Evolutionary conservation across 768 basidiomycete species (phyloP).

Genomic region (Austroboletus eburneus): DNA sequence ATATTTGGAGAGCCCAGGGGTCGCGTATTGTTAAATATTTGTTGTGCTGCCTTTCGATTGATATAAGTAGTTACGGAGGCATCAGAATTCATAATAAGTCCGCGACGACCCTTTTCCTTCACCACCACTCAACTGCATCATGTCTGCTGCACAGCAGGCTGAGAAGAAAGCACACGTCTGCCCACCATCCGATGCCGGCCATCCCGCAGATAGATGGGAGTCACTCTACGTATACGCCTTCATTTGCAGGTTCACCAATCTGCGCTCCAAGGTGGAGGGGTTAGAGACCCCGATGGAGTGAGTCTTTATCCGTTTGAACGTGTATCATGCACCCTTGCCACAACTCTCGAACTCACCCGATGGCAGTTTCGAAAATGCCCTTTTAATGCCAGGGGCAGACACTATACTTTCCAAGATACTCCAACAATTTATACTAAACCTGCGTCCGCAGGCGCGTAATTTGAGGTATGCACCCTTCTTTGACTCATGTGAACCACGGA

Average conservation of each 20-base stretch:
- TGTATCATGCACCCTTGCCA: slow-evolving; percentile 18
- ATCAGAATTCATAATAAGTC: slow-evolving; percentile 29
- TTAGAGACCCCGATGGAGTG: slow-evolving; percentile 82
- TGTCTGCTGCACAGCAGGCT: slow-evolving; percentile 33
- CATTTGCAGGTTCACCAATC: slow-evolving; percentile 75
- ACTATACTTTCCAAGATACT: slow-evolving; percentile 70
- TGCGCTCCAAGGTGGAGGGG: slow-evolving; percentile 73
- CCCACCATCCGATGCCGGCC: slow-evolving; percentile 57
- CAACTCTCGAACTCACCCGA: slow-evolving; percentile 31
- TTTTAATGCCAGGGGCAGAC: slow-evolving; percentile 68
- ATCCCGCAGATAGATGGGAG: slow-evolving; percentile 85
- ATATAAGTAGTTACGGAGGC: slow-evolving; percentile 37
- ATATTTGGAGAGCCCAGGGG: slow-evolving; percentile 23
- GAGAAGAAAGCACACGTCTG: slow-evolving; percentile 52
- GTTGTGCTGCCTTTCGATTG: slow-evolving; percentile 24
- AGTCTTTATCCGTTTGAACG: slow-evolving; percentile 34
- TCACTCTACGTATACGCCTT: slow-evolving; percentile 82
- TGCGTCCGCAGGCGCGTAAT: slow-evolving; percentile 87
- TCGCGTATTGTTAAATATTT: slow-evolving; percentile 35
- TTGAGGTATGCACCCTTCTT: slow-evolving; percentile 57
- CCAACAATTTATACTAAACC: slow-evolving; percentile 72
- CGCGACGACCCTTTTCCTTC: slow-evolving; percentile 33
- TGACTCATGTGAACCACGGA: slow-evolving; percentile 20
- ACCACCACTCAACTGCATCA: slow-evolving; percentile 32
- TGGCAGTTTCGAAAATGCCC: slow-evolving; percentile 72